These are phyloP conservation scores for Brassica cretica DNA, from an alignment of 345 rosid species.

Conservation along the genomic window DNA sequence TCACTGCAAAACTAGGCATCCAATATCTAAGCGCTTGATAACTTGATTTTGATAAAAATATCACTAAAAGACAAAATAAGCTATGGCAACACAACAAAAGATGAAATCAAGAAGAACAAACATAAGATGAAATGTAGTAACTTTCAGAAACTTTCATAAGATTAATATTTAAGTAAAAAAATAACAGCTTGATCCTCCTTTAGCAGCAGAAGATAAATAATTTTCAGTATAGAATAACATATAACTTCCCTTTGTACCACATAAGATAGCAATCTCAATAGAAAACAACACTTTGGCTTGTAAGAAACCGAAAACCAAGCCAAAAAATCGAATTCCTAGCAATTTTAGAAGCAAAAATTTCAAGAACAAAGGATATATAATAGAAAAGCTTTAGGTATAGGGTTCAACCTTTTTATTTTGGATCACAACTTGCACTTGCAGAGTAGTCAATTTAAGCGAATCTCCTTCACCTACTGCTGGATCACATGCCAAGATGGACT, in stretches of 20 bases:
- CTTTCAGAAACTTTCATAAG: not conserved
- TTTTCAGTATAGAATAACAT: not conserved
- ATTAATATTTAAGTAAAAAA: not conserved
- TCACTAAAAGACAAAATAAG: not conserved
- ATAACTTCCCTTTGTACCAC: not conserved
- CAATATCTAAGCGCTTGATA: not conserved
- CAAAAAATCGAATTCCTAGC: not conserved
- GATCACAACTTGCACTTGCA: slow-evolving; percentile 14
- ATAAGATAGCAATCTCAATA: not conserved
- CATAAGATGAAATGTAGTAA: not conserved
- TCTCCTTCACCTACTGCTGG: slow-evolving; percentile 4
- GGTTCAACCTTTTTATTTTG: slow-evolving; percentile 10
- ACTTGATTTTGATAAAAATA: not conserved
- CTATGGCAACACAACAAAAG: not conserved
- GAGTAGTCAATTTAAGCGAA: slow-evolving; percentile 8
- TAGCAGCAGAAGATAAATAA: not conserved
- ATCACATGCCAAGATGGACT: slow-evolving; percentile 21
- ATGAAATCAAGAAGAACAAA: slow-evolving; percentile 1
- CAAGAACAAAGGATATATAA: not conserved
- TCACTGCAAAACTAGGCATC: not conserved
- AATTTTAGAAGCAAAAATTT: not conserved
- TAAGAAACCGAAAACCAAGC: not conserved
- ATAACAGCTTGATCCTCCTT: not conserved
- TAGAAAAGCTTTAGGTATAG: slow-evolving; percentile 28
- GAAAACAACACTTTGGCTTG: not conserved